These are phyloP conservation scores for Scheffersomyces coipomensis DNA, from an alignment of 805 yeast species.

Conservation along the genomic window DNA sequence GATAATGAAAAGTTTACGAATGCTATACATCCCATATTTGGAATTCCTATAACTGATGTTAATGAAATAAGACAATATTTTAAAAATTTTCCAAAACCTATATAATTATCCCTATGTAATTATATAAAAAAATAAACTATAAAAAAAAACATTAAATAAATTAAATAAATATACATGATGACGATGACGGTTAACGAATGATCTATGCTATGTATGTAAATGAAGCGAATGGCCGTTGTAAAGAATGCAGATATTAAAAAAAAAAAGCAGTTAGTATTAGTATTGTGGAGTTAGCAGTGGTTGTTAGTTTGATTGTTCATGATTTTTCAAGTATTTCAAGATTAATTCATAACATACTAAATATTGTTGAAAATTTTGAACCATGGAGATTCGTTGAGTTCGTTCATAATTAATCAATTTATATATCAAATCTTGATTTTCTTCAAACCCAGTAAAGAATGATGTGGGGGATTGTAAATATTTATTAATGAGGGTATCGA, in stretches of 20 bases:
- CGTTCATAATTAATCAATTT: constrained; percentile 66
- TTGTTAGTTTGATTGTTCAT: no score
- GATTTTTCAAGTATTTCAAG: constrained; percentile 16
- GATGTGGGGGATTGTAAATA: neutral
- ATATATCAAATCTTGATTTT: constrained; percentile 50
- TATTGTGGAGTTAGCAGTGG: no score
- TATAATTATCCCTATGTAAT: neutral
- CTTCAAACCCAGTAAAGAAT: neutral
- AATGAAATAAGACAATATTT: constrained; percentile 3
- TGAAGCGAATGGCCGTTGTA: no score
- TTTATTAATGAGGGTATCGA: constrained; percentile 34
- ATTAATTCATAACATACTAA: constrained; percentile 69
- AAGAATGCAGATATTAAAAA: no score
- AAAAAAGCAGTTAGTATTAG: no score
- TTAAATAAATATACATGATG: no score
- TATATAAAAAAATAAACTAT: no score
- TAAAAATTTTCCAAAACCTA: neutral
- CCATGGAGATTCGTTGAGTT: constrained; percentile 79
- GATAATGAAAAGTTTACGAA: constrained; percentile 12
- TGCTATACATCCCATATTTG: constrained; percentile 27
- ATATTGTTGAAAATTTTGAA: constrained; percentile 75
- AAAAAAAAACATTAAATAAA: no score
- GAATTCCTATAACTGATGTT: constrained; percentile 16
- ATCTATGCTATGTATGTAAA: no score
- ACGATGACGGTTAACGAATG: no score